A percentile compares a stretch with the other conserved stretches of the same genome.
Conservation (phyloP, 2,329 filamentous ascomycete genomes). For the Alternaria sp. region DNA sequence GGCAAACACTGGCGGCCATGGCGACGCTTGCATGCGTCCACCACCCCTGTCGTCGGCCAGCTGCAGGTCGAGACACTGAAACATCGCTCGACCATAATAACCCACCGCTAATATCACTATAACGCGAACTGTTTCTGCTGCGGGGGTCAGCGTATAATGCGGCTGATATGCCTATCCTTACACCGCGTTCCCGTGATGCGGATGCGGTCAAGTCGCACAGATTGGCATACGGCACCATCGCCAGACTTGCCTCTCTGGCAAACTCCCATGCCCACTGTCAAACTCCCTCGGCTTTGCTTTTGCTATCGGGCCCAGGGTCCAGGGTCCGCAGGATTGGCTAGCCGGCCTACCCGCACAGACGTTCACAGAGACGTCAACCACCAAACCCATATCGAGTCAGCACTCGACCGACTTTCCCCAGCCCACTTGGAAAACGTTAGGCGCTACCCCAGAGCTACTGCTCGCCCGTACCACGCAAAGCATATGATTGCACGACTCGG, state of each 20-base stretch:
- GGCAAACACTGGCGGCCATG: conserved; percentile 3
- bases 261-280: background rate
- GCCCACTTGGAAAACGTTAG: background rate
- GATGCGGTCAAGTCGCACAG: background rate
- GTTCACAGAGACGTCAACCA: conserved; percentile 8
- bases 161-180: background rate
- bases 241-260: conserved; percentile 3
- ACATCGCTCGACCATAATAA: conserved; percentile 20
- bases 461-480: background rate
- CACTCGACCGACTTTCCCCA: conserved; percentile 12
- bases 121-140: conserved; percentile 24
- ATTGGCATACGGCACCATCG: background rate
- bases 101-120: conserved; percentile 16
- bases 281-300: background rate
- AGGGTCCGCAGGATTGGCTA: conserved; percentile 6
- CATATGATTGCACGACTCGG: conserved; percentile 10
- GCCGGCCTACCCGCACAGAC: conserved; percentile 10
- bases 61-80: conserved; percentile 20
- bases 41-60: conserved; percentile 15
- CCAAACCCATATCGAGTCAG: conserved; percentile 13
- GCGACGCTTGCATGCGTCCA: conserved; percentile 3
- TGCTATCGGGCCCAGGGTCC: background rate
- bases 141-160: conserved; percentile 11
- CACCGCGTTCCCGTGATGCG: background rate
- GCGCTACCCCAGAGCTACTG: conserved; percentile 8